Percentiles rank a stretch among this genome's conserved stretches.
These are phyloP conservation scores for Lippia alba DNA, from an alignment of 305 asterid species.

Conservation along the genomic window DNA sequence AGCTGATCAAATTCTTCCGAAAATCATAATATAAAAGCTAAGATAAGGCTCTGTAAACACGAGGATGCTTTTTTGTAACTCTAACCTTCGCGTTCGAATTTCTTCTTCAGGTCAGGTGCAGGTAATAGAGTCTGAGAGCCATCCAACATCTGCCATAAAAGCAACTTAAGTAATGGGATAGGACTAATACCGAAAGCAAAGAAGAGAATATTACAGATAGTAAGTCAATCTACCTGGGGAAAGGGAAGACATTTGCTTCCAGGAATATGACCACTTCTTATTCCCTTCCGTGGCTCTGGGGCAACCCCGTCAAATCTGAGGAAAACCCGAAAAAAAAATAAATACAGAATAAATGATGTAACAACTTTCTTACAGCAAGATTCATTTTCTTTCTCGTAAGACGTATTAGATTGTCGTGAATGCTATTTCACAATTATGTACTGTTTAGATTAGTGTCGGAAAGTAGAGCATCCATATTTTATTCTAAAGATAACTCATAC, in stretches of 20 bases:
- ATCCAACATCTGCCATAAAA: slow-evolving; percentile 72
- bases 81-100: slow-evolving; percentile 79
- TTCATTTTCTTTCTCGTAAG: too few species aligned
- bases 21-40: background rate
- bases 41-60: background rate
- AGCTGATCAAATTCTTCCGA: too few species aligned
- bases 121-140: slow-evolving; percentile 79
- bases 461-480: too few species aligned
- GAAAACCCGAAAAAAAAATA: background rate
- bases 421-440: too few species aligned
- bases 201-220: slow-evolving; percentile 1
- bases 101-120: slow-evolving; percentile 75
- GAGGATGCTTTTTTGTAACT: background rate
- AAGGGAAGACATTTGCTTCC: slow-evolving; percentile 94
- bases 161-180: background rate
- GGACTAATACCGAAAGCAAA: background rate
- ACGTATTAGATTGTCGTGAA: too few species aligned
- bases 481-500: too few species aligned
- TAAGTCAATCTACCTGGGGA: slow-evolving; percentile 57
- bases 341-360: background rate
- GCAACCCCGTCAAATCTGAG: slow-evolving; percentile 88
- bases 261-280: slow-evolving; percentile 90
- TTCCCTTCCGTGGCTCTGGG: slow-evolving; percentile 94
- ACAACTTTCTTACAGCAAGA: too few species aligned
- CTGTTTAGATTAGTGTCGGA: background rate